A percentile compares a stretch with the other conserved stretches of the same genome.
These are phyloP conservation scores for Azolla pinnata DNA, from an alignment of 75 land plant genomes.

Conservation along the genomic window DNA sequence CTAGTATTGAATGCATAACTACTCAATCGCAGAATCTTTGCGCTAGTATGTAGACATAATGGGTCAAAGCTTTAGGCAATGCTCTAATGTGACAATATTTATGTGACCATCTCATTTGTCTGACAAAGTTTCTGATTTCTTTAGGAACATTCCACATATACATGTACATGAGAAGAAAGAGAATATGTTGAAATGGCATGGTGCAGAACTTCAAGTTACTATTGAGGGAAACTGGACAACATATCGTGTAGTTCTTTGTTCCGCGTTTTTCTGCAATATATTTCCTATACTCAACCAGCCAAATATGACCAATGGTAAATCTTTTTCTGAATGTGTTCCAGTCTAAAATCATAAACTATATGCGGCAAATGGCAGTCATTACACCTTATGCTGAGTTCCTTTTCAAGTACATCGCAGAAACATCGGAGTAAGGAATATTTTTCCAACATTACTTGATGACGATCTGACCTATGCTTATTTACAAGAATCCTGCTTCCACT, in stretches of 20 bases:
- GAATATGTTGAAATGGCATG: slow-evolving; percentile 75
- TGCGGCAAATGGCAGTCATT: slow-evolving; percentile 99
- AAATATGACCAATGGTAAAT: too few relatives aligned
- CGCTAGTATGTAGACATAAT: not conserved
- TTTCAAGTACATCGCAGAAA: slow-evolving; percentile 63
- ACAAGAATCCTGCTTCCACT: too few relatives aligned
- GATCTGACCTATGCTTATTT: too few relatives aligned
- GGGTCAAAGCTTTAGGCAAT: not conserved
- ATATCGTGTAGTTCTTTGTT: slow-evolving; percentile 72
- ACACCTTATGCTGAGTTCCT: slow-evolving; percentile 97
- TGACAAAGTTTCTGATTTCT: not conserved
- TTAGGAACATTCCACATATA: slow-evolving; percentile 84
- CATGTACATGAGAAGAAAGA: slow-evolving; percentile 86
- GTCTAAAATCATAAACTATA: slow-evolving; percentile 91
- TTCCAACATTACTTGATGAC: too few relatives aligned
- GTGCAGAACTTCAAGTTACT: slow-evolving; percentile 96
- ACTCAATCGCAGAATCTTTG: not conserved
- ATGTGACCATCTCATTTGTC: too few relatives aligned
- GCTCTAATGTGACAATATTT: too few relatives aligned
- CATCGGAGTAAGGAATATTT: slow-evolving; percentile 70
- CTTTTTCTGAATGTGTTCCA: too few relatives aligned
- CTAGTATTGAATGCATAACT: not conserved
- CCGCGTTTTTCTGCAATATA: not conserved
- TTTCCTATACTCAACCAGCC: not conserved
- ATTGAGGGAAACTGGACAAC: slow-evolving; percentile 99